Base-by-base conservation (phyloP, 2,329 filamentous ascomycete species). In the Fusarium sublunatum region DNA sequence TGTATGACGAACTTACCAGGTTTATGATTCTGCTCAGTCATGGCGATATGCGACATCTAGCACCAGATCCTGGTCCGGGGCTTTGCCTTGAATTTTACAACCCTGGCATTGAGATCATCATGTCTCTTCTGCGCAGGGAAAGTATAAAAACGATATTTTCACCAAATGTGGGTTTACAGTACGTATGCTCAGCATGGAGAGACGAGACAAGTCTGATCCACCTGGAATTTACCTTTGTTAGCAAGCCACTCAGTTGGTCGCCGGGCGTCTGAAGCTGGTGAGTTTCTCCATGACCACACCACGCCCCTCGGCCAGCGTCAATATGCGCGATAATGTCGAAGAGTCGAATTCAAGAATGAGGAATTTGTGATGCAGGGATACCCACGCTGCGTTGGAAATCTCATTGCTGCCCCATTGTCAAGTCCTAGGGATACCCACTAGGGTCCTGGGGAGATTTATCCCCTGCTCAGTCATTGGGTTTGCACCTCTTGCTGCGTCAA, bases 321-420 rank as follows among this genome's bases (percentile, higher is more conserved):
- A 51, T 43, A 42, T 46, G 58, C 41, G 39, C 34, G 45, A 44
- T 42, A 43, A 43, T 31, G 50, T 34, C 56, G 43, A 42, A 31
- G 3, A 19, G 19, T 55, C 32, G 42, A 31, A 48, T 25, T 39
- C 46, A 65, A 58, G 61, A 25, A n/a, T 15, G 43, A 64, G 56
- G 61, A 61, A 50, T 66, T 53, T 53, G 52, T 57, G 61, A 58
- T 66, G 51, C 64, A 63, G 66, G 53, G 61, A 53, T 64, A 32
- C 31, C 39, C 40, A 44, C 28, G 41, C 43, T 43, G 29, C 32
- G 46, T 49, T 43, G 29, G 24, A 58, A 53, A 58, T 64, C 61
- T 35, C 47, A 61, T 60, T 61, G 46, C 42, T 44, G 46, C 46
- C 60, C 46, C 41, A 52, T 35, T 39, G 40, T n/a, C 35, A 45